Conservation (phyloP, 208 protist genomes). For the Acanthamoeba royreba region DNA sequence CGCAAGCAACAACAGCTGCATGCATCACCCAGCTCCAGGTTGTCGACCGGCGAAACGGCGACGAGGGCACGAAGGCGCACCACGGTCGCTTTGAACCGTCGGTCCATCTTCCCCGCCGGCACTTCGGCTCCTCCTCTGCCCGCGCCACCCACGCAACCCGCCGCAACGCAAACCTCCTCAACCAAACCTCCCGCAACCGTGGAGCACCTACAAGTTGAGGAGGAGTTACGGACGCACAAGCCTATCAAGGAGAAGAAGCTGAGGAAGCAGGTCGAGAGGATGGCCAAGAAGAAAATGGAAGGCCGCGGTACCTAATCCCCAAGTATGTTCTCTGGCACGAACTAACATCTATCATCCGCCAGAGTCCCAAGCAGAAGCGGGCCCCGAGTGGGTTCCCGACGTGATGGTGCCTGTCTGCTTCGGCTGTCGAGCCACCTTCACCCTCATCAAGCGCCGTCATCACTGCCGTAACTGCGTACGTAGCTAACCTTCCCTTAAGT, state of each 20-base stretch:
- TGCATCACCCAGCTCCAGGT: not conserved
- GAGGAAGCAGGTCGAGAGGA: not conserved
- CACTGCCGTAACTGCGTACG: slow-evolving; percentile 1
- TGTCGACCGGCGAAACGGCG: not conserved
- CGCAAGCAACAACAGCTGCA: not conserved
- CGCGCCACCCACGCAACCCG: not conserved
- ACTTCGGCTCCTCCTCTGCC: not conserved
- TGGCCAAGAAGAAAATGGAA: not conserved
- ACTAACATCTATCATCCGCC: not conserved
- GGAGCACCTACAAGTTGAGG: too few relatives aligned
- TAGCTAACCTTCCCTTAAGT: not conserved
- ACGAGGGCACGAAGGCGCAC: not conserved
- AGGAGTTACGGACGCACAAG: too few relatives aligned
- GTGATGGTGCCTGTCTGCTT: not conserved
- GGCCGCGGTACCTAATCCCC: not conserved
- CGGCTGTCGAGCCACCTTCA: not conserved
- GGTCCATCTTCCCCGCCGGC: not conserved
- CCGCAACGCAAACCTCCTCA: not conserved
- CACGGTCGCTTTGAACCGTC: not conserved
- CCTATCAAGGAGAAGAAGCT: not conserved
- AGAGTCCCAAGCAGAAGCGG: not conserved
- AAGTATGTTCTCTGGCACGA: too few relatives aligned
- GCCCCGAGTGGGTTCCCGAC: not conserved
- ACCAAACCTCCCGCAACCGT: not conserved
- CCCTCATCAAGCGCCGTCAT: not conserved